Evolutionary conservation across 352 stramenopile genomes (phyloP).

Genomic region (Thraustotheca clavata): DNA sequence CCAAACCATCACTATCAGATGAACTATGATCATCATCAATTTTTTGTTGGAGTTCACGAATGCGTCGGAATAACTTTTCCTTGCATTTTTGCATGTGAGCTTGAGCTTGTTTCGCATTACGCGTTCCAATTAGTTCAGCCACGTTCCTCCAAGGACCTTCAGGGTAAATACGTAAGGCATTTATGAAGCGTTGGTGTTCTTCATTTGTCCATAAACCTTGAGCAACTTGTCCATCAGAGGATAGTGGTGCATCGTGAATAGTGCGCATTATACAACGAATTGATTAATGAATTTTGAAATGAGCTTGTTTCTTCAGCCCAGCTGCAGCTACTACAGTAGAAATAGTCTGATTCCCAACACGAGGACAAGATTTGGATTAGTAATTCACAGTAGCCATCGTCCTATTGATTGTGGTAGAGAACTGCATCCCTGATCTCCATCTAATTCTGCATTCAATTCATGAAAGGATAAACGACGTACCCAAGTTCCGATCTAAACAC

Average conservation of each 20-base stretch:
- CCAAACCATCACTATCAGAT: not conserved
- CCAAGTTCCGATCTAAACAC: too few relatives aligned
- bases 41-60: not conserved
- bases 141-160: constrained; percentile 43
- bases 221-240: constrained; percentile 9
- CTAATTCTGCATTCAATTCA: too few relatives aligned
- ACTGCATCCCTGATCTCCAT: too few relatives aligned
- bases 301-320: too few relatives aligned
- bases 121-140: constrained; percentile 36
- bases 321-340: too few relatives aligned
- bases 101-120: constrained; percentile 46
- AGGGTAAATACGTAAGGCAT: constrained; percentile 41
- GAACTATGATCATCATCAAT: not conserved
- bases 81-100: constrained; percentile 57
- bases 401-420: too few relatives aligned
- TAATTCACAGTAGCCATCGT: too few relatives aligned
- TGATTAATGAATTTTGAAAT: not conserved
- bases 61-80: constrained; percentile 49
- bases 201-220: constrained; percentile 41
- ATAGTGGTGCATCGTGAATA: not conserved
- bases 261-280: not conserved
- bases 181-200: constrained; percentile 52
- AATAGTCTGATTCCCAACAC: too few relatives aligned
- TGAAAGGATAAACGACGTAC: too few relatives aligned
- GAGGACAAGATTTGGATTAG: too few relatives aligned